A percentile compares a stretch with the other conserved stretches of the same genome.
phyloP scores from a whole-genome alignment of 73 alveolate species.

The Paramecium tetraurelia region DNA sequence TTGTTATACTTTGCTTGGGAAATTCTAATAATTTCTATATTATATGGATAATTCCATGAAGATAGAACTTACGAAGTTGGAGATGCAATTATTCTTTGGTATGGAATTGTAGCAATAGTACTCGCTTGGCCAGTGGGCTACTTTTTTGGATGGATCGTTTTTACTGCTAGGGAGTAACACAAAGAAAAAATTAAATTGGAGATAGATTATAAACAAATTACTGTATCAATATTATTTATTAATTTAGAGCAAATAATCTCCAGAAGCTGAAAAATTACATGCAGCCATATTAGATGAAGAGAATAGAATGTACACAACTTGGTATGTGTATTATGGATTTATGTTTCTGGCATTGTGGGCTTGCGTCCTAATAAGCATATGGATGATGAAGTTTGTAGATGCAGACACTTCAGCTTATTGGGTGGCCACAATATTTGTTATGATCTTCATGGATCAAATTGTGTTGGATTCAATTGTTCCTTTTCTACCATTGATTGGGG shows the following conservation, averaged over 20 bases:
- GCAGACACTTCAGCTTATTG: constrained; percentile 20
- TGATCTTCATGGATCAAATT: constrained; percentile 1
- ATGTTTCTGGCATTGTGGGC: background rate
- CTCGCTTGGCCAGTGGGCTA: constrained; percentile 48
- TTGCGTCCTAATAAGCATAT: background rate
- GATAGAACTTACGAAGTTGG: constrained; percentile 12
- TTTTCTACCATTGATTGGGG: background rate
- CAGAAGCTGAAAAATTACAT: constrained; percentile 1
- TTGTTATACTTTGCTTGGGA: constrained; percentile 33
- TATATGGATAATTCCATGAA: background rate
- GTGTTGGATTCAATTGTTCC: constrained; percentile 9
- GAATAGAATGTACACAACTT: constrained; percentile 9
- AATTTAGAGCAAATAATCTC: background rate
- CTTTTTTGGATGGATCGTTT: background rate
- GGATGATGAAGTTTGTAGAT: background rate
- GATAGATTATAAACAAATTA: background rate
- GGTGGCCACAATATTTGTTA: constrained; percentile 32
- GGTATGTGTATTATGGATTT: constrained; percentile 43
- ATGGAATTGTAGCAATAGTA: constrained; percentile 19
- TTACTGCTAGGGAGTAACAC: background rate
- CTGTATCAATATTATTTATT: constrained; percentile 1
- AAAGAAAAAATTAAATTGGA: background rate
- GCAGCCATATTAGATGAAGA: constrained; percentile 23
- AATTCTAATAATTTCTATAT: background rate
- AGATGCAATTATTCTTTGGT: constrained; percentile 40